Conservation (phyloP, 2,329 filamentous ascomycete genomes). For the Escovopsis sp. region DNA sequence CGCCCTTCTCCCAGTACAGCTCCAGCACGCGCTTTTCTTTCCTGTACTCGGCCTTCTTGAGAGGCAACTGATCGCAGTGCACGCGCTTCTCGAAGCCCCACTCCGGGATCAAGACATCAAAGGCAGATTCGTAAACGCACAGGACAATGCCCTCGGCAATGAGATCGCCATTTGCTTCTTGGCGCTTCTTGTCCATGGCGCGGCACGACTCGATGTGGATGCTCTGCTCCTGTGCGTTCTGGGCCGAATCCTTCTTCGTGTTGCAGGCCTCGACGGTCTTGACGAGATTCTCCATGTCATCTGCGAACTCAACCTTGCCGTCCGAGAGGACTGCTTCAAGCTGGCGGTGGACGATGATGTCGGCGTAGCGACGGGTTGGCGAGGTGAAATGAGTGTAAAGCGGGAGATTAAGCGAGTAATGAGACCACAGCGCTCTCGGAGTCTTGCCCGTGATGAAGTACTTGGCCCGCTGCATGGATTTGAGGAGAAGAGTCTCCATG, state of each 20-base stretch:
- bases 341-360: constrained; percentile 91
- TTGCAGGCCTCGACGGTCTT: constrained; percentile 96
- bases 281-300: constrained; percentile 73
- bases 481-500: constrained; percentile 91
- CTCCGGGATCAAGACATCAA: constrained; percentile 94
- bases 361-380: constrained; percentile 85
- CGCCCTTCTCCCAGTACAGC: constrained; percentile 99
- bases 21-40: constrained; percentile 91
- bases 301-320: constrained; percentile 68
- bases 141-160: constrained; percentile 93
- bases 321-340: constrained; percentile 75
- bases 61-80: constrained; percentile 90
- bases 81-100: constrained; percentile 99
- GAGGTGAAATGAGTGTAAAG: constrained; percentile 97
- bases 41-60: constrained; percentile 98
- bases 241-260: constrained; percentile 96
- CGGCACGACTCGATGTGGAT: constrained; percentile 97
- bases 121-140: constrained; percentile 95
- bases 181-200: constrained; percentile 81
- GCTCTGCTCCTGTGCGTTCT: constrained; percentile 95
- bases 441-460: constrained; percentile 81
- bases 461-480: constrained; percentile 92
- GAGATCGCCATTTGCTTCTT: constrained; percentile 76
- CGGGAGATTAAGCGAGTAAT: constrained; percentile 86
- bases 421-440: constrained; percentile 60